Conservation (phyloP, 805 yeast genomes). For the Spencermartinsiella europaea region DNA sequence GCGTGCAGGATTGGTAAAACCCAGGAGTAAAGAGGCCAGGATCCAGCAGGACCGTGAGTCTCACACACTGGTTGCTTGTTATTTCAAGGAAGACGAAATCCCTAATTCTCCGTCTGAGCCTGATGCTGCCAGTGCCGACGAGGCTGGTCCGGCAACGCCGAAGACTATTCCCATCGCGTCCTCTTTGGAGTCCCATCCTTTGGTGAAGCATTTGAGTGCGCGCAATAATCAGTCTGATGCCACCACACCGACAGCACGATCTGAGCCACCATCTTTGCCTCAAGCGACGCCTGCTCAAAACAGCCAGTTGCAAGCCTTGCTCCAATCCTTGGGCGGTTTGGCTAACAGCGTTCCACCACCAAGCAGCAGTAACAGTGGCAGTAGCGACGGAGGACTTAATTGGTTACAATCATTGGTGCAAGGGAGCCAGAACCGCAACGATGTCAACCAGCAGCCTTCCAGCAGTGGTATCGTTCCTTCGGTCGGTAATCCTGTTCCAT, state of each 20-base stretch:
- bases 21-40: slow-evolving; percentile 12
- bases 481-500: background rate
- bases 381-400: background rate
- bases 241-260: too few relatives aligned
- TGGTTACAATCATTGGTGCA: background rate
- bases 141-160: background rate
- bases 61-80: slow-evolving; percentile 13
- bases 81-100: slow-evolving; percentile 6
- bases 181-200: slow-evolving; percentile 1
- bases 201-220: background rate
- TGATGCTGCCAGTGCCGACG: background rate
- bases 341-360: background rate
- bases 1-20: slow-evolving; percentile 13
- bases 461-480: background rate
- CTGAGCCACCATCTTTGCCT: background rate
- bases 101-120: slow-evolving; percentile 16
- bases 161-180: background rate
- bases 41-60: slow-evolving; percentile 15
- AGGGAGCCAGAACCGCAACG: background rate
- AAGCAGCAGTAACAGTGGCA: background rate
- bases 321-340: background rate
- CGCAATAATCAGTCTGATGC: background rate
- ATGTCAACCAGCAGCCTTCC: background rate
- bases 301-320: background rate
- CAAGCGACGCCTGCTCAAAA: background rate